Conservation (phyloP, 257 asterid genomes). For the Primulina huaijiensis region DNA sequence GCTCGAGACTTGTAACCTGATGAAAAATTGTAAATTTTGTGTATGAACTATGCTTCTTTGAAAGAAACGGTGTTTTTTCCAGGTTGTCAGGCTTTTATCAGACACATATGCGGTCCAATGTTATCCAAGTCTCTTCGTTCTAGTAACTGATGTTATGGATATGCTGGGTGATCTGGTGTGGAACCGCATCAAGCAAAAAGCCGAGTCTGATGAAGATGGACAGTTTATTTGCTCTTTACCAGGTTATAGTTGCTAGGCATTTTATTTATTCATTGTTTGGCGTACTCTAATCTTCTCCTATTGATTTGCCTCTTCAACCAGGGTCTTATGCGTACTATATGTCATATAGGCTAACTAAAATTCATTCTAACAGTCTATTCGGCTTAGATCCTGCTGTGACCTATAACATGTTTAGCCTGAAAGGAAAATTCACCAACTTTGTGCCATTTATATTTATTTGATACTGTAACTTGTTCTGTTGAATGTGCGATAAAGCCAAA, state of each 20-base stretch:
- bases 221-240: slow-evolving; percentile 45
- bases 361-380: background rate
- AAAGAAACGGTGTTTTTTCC: slow-evolving; percentile 28
- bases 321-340: slow-evolving; percentile 1
- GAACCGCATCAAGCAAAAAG: slow-evolving; percentile 67
- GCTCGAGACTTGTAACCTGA: slow-evolving; percentile 25
- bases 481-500: slow-evolving; percentile 3
- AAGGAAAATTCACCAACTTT: background rate
- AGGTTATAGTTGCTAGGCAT: slow-evolving; percentile 39
- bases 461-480: background rate
- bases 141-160: slow-evolving; percentile 81
- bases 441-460: background rate
- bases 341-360: background rate
- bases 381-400: background rate
- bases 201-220: slow-evolving; percentile 58
- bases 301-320: background rate
- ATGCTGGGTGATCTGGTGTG: slow-evolving; percentile 86
- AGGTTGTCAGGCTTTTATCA: slow-evolving; percentile 81
- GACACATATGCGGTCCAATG: slow-evolving; percentile 66
- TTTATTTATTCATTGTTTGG: slow-evolving; percentile 8
- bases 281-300: slow-evolving; percentile 7
- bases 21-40: background rate
- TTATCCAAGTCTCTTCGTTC: slow-evolving; percentile 77
- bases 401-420: background rate
- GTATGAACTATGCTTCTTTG: slow-evolving; percentile 11